A percentile compares a stretch with the other conserved stretches of the same genome.
These are phyloP conservation scores for Rozella allomycis DNA, from an alignment of 371 early-diverging fungal genomes.

Conservation along the genomic window DNA sequence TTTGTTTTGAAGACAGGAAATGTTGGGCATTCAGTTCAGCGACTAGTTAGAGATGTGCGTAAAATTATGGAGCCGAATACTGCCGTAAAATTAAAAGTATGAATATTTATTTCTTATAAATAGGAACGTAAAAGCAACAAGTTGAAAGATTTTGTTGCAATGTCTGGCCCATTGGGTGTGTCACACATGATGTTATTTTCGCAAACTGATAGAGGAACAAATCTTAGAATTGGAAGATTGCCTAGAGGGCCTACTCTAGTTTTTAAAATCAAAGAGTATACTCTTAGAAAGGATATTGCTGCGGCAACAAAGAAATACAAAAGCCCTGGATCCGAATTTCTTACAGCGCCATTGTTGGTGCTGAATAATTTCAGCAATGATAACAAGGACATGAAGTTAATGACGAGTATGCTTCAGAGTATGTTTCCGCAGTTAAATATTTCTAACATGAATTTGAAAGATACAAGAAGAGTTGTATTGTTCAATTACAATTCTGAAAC, in stretches of 20 bases:
- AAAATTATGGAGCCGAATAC: slow-evolving; percentile 83
- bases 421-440: slow-evolving; percentile 88
- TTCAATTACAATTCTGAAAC: slow-evolving; percentile 71
- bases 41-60: slow-evolving; percentile 62
- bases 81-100: slow-evolving; percentile 44
- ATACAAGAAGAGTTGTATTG: slow-evolving; percentile 70
- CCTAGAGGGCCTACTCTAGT: slow-evolving; percentile 85
- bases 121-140: slow-evolving; percentile 70
- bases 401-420: slow-evolving; percentile 82
- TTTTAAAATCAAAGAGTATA: slow-evolving; percentile 65
- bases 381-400: slow-evolving; percentile 59
- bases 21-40: slow-evolving; percentile 34
- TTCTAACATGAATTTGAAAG: slow-evolving; percentile 65
- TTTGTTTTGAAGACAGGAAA: slow-evolving; percentile 82
- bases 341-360: slow-evolving; percentile 58
- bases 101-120: slow-evolving; percentile 7
- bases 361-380: slow-evolving; percentile 71
- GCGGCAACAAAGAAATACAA: slow-evolving; percentile 55
- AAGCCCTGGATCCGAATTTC: slow-evolving; percentile 40
- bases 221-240: slow-evolving; percentile 58
- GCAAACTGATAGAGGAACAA: slow-evolving; percentile 52
- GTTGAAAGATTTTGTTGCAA: slow-evolving; percentile 72
- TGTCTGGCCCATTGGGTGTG: slow-evolving; percentile 65
- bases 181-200: slow-evolving; percentile 74
- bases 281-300: slow-evolving; percentile 59